phyloP scores from a whole-genome alignment of 495 filamentous ascomycete species.

The Penicillium atrosanguineum region DNA sequence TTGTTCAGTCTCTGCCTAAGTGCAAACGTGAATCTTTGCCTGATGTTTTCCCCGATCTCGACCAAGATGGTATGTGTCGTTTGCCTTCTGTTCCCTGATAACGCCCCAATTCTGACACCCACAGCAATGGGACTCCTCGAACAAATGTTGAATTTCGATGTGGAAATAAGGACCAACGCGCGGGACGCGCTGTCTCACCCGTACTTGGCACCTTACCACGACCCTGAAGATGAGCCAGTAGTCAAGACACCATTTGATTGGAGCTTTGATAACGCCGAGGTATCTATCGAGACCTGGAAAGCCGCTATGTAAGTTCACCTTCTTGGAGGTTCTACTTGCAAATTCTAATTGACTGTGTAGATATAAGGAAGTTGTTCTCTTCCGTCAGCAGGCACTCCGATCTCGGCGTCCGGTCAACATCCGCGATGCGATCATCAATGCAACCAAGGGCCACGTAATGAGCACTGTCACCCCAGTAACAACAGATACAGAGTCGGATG shows the following conservation, averaged over 20 bases:
- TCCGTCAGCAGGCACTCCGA: not conserved
- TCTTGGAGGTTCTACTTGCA: not conserved
- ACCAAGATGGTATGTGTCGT: not conserved
- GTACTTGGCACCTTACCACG: conserved; percentile 89
- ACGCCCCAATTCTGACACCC: not conserved
- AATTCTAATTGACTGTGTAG: not conserved
- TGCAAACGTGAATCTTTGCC: not conserved
- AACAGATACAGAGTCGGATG: not conserved
- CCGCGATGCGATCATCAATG: not conserved
- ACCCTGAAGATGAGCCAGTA: conserved; percentile 85
- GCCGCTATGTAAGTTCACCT: conserved; percentile 3
- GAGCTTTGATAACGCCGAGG: not conserved
- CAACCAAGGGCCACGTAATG: not conserved
- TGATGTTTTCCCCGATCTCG: not conserved
- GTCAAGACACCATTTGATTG: conserved; percentile 33
- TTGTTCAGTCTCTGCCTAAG: not conserved
- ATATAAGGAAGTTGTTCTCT: conserved; percentile 2
- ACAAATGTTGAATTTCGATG: conserved; percentile 89
- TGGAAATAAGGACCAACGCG: conserved; percentile 75
- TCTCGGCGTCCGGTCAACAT: not conserved
- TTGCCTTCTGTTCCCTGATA: not conserved
- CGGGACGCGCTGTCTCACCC: conserved; percentile 73
- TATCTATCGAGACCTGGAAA: conserved; percentile 4
- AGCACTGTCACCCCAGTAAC: not conserved
- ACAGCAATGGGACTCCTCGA: not conserved